Conservation (phyloP, 176 grass and related monocot genomes). For the Hordeum marinum region DNA sequence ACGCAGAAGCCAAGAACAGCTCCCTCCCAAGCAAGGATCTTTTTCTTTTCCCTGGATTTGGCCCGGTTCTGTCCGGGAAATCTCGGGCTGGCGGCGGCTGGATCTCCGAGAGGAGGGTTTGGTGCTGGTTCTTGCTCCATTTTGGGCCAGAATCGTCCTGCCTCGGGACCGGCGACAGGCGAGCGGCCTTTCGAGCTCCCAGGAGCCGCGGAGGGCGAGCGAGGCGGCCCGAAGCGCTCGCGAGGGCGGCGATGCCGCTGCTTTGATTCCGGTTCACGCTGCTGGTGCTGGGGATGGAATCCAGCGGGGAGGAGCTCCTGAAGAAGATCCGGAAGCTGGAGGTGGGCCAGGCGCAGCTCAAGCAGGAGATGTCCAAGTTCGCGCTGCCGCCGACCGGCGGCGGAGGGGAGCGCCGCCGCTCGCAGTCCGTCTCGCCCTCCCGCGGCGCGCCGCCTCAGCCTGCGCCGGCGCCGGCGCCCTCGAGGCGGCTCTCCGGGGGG, state of each 20-base stretch:
- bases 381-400: slow-evolving; percentile 11
- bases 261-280: neutral
- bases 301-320: slow-evolving; percentile 54
- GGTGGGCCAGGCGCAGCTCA: slow-evolving; percentile 63
- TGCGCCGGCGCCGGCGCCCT: neutral
- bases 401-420: slow-evolving; percentile 32
- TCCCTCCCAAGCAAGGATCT: slow-evolving; percentile 26
- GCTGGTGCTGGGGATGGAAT: slow-evolving; percentile 38
- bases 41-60: slow-evolving; percentile 10
- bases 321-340: slow-evolving; percentile 88
- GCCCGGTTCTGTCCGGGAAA: slow-evolving; percentile 7
- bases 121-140: slow-evolving; percentile 8
- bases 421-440: slow-evolving; percentile 77
- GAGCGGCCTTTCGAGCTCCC: slow-evolving; percentile 30
- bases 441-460: slow-evolving; percentile 16
- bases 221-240: neutral
- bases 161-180: neutral
- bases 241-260: slow-evolving; percentile 6
- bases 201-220: neutral
- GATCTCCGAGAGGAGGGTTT: neutral
- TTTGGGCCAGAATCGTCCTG: slow-evolving; percentile 33
- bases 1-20: slow-evolving; percentile 24
- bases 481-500: slow-evolving; percentile 26
- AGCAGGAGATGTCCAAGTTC: slow-evolving; percentile 82
- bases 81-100: neutral